Evolutionary conservation across 2,329 filamentous ascomycete species (phyloP).

Genomic region (Fusarium hainanense): DNA sequence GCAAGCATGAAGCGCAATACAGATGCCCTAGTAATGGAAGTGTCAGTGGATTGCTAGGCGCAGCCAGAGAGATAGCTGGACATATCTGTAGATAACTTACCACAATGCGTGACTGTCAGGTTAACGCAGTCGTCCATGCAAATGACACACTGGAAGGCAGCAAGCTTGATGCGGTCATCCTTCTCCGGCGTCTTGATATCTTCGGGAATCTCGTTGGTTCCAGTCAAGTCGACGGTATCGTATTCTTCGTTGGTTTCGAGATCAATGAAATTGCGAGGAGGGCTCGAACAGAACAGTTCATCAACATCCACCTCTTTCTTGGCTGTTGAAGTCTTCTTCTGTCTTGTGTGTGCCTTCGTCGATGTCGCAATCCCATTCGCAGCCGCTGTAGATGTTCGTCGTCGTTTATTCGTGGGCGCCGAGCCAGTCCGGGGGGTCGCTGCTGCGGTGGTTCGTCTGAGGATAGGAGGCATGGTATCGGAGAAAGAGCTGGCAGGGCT

Average conservation of each 20-base stretch:
- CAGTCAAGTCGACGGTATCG: constrained; percentile 52
- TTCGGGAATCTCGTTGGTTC: constrained; percentile 57
- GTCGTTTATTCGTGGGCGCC: constrained; percentile 44
- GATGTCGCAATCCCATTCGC: constrained; percentile 12
- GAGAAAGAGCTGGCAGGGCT: constrained; percentile 47
- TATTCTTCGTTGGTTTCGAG: constrained; percentile 38
- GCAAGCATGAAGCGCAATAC: constrained; percentile 72
- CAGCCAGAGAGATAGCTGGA: not conserved
- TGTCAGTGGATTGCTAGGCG: constrained; percentile 26
- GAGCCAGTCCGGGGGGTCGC: constrained; percentile 22
- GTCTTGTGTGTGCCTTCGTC: constrained; percentile 17
- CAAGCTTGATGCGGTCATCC: constrained; percentile 64
- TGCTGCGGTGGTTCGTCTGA: constrained; percentile 33
- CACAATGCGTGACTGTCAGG: constrained; percentile 73
- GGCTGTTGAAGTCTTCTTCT: constrained; percentile 8
- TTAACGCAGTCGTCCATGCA: constrained; percentile 72
- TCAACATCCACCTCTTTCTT: constrained; percentile 40
- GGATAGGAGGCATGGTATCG: constrained; percentile 46
- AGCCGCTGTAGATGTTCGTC: constrained; percentile 33
- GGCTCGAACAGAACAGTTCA: constrained; percentile 46
- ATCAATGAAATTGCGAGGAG: constrained; percentile 18
- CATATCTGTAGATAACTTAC: constrained; percentile 57
- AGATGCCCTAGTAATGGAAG: constrained; percentile 64
- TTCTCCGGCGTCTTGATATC: constrained; percentile 58
- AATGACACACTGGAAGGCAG: constrained; percentile 72